Percentiles rank a stretch among this genome's conserved stretches.
phyloP scores from a whole-genome alignment of 2,329 filamentous ascomycete species.

The Aspergillus quadricinctus region DNA sequence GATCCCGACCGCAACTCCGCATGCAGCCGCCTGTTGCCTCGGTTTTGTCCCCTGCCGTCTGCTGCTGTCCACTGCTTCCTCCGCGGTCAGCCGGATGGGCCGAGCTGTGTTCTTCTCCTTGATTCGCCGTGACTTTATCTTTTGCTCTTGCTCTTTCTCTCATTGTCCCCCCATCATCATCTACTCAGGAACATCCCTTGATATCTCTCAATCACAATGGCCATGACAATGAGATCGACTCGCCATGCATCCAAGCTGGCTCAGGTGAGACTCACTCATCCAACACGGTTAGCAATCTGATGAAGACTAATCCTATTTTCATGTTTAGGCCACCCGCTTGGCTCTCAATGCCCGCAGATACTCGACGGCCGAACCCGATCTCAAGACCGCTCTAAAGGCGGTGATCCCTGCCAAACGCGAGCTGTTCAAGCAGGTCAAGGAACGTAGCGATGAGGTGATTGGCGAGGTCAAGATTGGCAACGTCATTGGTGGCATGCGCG shows the following conservation, averaged over 20 bases:
- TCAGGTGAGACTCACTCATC: slow-evolving; percentile 27
- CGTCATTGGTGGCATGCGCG: slow-evolving; percentile 93
- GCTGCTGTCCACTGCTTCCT: slow-evolving; percentile 5
- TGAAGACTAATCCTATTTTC: background rate
- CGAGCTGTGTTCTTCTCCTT: slow-evolving; percentile 3
- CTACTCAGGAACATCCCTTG: background rate
- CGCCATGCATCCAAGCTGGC: slow-evolving; percentile 36
- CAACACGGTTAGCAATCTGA: too few relatives aligned
- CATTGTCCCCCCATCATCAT: background rate
- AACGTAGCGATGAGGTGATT: slow-evolving; percentile 73
- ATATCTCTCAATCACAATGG: slow-evolving; percentile 12
- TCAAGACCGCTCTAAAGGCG: slow-evolving; percentile 80
- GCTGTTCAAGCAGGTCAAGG: slow-evolving; percentile 89
- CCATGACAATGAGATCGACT: slow-evolving; percentile 33
- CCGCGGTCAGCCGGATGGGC: slow-evolving; percentile 12
- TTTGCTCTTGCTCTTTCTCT: background rate
- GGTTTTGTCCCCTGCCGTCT: background rate
- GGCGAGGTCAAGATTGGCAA: slow-evolving; percentile 93
- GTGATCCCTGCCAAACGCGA: slow-evolving; percentile 90
- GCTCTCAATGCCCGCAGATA: slow-evolving; percentile 19
- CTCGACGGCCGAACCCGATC: slow-evolving; percentile 72
- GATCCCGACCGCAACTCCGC: slow-evolving; percentile 9
- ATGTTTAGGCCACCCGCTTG: slow-evolving; percentile 12
- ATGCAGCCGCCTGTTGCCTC: slow-evolving; percentile 22
- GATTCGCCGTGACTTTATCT: slow-evolving; percentile 4